Percentiles rank a stretch among this genome's conserved stretches.
Evolutionary conservation across 768 basidiomycete genomes (phyloP).

Genomic region (Trametes coccinea): DNA sequence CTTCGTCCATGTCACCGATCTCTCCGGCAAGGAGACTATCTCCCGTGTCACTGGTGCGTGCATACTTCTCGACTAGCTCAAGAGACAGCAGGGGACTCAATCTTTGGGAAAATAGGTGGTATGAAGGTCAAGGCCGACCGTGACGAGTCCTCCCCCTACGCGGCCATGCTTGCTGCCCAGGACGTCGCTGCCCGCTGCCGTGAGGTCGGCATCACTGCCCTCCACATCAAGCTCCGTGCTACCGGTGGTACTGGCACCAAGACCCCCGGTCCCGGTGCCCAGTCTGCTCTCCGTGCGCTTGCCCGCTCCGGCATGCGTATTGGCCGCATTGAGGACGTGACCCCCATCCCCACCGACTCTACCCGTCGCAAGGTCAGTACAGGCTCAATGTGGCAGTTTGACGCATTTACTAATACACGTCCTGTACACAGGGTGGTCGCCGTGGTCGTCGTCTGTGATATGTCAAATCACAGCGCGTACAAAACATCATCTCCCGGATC

Average conservation of each 20-base stretch:
- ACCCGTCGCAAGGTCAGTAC: slow-evolving; percentile 88
- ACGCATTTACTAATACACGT: not conserved
- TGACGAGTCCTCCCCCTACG: slow-evolving; percentile 97
- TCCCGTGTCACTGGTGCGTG: slow-evolving; percentile 91
- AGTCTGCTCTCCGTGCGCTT: slow-evolving; percentile 95
- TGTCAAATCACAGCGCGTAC: slow-evolving; percentile 20
- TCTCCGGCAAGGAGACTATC: slow-evolving; percentile 99
- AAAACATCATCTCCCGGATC: slow-evolving; percentile 28
- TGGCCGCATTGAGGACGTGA: slow-evolving; percentile 97
- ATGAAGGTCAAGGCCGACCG: slow-evolving; percentile 99
- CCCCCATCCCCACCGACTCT: slow-evolving; percentile 95
- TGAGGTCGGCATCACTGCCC: slow-evolving; percentile 97
- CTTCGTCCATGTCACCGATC: slow-evolving; percentile 98
- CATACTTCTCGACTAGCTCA: too few relatives aligned
- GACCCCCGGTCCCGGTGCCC: slow-evolving; percentile 98
- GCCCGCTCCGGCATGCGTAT: slow-evolving; percentile 98
- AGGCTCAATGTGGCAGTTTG: not conserved
- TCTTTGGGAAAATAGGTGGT: slow-evolving; percentile 56
- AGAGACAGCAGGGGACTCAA: not conserved
- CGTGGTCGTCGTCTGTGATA: slow-evolving; percentile 92
- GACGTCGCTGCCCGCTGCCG: slow-evolving; percentile 95
- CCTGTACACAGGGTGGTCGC: slow-evolving; percentile 80
- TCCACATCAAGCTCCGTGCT: slow-evolving; percentile 98
- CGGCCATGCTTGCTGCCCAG: slow-evolving; percentile 98
- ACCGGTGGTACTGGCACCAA: slow-evolving; percentile 99